phyloP scores from a whole-genome alignment of 306 rosid species.

The Oxytropis ochrocephala region DNA sequence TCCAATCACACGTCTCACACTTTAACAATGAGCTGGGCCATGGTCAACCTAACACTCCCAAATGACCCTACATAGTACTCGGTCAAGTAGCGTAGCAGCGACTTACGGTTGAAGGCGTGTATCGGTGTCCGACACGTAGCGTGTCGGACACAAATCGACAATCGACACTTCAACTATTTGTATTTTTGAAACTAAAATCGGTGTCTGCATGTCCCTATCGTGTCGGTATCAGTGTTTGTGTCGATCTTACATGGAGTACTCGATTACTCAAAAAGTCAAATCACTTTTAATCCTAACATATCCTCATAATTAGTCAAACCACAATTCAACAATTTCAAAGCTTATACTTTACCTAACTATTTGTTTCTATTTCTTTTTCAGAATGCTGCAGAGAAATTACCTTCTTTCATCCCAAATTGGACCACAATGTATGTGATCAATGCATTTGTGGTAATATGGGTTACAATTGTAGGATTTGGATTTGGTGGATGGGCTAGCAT shows the following conservation, averaged over 20 bases:
- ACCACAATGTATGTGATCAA: slow-evolving; percentile 57
- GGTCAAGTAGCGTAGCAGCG: no score
- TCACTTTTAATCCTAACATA: not conserved
- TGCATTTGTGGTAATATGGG: slow-evolving; percentile 74
- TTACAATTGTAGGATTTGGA: slow-evolving; percentile 70
- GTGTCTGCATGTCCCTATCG: no score
- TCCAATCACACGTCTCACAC: slow-evolving; percentile 17
- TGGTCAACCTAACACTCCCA: slow-evolving; percentile 12
- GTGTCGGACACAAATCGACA: no score
- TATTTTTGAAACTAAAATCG: no score
- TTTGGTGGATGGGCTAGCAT: slow-evolving; percentile 98
- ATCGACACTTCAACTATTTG: no score
- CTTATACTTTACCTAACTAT: not conserved
- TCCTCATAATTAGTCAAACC: not conserved
- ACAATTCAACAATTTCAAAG: not conserved
- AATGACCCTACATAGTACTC: slow-evolving; percentile 26
- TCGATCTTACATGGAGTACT: no score
- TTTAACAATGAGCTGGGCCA: slow-evolving; percentile 28
- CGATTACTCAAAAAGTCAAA: no score
- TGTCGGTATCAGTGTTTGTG: no score
- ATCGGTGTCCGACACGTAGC: no score
- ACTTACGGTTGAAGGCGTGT: no score
- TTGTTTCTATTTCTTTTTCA: slow-evolving; percentile 11
- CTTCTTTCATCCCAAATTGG: slow-evolving; percentile 66
- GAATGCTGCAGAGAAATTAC: slow-evolving; percentile 91